Conservation (phyloP, 768 basidiomycete species). For the Tricholoma bakamatsutake region DNA sequence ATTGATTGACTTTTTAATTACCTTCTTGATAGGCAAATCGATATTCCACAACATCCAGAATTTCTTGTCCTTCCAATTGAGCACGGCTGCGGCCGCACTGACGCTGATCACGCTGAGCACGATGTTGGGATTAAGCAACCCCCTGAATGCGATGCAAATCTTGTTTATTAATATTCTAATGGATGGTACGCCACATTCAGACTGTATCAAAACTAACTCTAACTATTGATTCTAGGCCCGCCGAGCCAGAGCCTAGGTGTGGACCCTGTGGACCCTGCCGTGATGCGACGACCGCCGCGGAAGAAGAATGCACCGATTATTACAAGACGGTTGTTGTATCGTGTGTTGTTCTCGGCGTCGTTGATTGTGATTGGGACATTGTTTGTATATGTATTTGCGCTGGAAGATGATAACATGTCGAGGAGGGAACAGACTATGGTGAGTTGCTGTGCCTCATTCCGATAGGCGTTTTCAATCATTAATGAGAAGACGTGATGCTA, state of each 20-base stretch:
- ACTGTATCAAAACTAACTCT: not conserved
- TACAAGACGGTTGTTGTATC: constrained; percentile 59
- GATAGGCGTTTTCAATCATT: not conserved
- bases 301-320: constrained; percentile 90
- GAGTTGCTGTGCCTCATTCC: constrained; percentile 19
- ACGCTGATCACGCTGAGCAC: constrained; percentile 95
- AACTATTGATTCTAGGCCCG: constrained; percentile 49
- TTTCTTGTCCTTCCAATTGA: constrained; percentile 94
- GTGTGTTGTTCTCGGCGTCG: constrained; percentile 89
- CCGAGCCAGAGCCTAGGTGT: constrained; percentile 95
- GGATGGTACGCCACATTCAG: constrained; percentile 59
- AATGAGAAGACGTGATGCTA: not conserved
- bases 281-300: constrained; percentile 92
- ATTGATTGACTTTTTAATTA: not conserved
- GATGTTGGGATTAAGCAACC: constrained; percentile 82
- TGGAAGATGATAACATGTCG: constrained; percentile 80
- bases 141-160: constrained; percentile 97
- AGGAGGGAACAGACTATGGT: constrained; percentile 96
- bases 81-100: constrained; percentile 93
- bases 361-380: constrained; percentile 88
- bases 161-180: constrained; percentile 99
- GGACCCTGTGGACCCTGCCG: constrained; percentile 88
- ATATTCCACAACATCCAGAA: constrained; percentile 99
- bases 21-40: constrained; percentile 63
- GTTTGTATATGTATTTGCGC: constrained; percentile 79